Evolutionary conservation across 2,329 filamentous ascomycete species (phyloP).

Genomic region (Macrophomina tecta): DNA sequence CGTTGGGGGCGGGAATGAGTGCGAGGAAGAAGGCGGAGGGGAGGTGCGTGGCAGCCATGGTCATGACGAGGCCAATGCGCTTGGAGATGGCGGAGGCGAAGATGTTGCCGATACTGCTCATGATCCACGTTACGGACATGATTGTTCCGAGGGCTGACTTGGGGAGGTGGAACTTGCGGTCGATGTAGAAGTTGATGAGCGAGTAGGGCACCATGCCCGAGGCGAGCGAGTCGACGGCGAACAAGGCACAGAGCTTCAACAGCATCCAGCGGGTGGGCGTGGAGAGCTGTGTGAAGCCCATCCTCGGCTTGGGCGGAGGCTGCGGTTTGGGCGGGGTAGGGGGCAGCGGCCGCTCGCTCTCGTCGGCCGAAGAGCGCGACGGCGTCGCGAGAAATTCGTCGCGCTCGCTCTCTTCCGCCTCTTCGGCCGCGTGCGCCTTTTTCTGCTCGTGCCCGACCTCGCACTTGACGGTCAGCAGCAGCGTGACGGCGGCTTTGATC

Average conservation of each 20-base stretch:
- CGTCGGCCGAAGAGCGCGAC: conserved; percentile 31
- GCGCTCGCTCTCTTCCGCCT: conserved; percentile 37
- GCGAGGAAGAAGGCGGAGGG: conserved; percentile 44
- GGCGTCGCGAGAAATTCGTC: conserved; percentile 31
- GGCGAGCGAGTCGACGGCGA: conserved; percentile 72
- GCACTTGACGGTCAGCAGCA: conserved; percentile 47
- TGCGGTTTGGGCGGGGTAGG: conserved; percentile 25
- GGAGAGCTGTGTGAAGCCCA: conserved; percentile 61
- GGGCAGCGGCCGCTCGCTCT: conserved; percentile 16
- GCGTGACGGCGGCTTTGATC: conserved; percentile 45
- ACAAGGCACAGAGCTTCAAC: conserved; percentile 68
- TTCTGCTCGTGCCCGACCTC: conserved; percentile 36
- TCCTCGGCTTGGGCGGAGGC: conserved; percentile 23
- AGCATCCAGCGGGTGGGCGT: conserved; percentile 61
- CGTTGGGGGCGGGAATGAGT: conserved; percentile 34
- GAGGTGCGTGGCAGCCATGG: conserved; percentile 47
- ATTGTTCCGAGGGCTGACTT: conserved; percentile 61
- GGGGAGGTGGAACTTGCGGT: conserved; percentile 59
- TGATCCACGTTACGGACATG: conserved; percentile 56
- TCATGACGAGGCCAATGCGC: conserved; percentile 61
- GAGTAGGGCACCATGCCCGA: conserved; percentile 68
- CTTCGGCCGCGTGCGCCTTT: conserved; percentile 20
- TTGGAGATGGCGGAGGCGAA: conserved; percentile 69
- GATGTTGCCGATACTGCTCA: conserved; percentile 51
- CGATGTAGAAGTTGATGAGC: conserved; percentile 63